Evolutionary conservation across 2,329 filamentous ascomycete genomes (phyloP).

Genomic region (Exutisphaerella laricina): DNA sequence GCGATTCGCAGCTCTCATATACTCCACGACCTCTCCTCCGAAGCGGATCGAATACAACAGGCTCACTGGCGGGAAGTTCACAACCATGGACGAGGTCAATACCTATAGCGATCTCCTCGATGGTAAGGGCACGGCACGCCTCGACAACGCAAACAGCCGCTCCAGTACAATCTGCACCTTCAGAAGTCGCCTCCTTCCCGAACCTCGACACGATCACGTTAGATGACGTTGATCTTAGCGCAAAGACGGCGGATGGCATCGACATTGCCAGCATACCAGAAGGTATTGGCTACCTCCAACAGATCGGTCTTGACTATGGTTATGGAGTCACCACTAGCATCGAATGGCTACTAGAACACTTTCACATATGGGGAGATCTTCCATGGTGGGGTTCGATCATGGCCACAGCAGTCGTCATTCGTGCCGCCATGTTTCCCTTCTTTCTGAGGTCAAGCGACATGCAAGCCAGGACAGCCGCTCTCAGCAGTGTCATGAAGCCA

Average conservation of each 20-base stretch:
- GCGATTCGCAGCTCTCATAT: conserved; percentile 26
- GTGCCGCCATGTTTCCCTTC: conserved; percentile 60
- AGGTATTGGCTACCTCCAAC: conserved; percentile 73
- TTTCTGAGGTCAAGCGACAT: conserved; percentile 58
- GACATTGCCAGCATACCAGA: conserved; percentile 52
- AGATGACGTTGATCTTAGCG: conserved; percentile 41
- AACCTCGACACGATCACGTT: conserved; percentile 33
- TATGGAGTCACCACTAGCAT: conserved; percentile 69
- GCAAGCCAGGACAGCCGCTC: conserved; percentile 55
- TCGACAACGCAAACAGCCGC: conserved; percentile 25
- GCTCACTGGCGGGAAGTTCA: conserved; percentile 7
- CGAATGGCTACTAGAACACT: conserved; percentile 72
- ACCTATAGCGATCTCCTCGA: conserved; percentile 14
- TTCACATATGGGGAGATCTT: conserved; percentile 68
- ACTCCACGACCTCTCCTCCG: conserved; percentile 15
- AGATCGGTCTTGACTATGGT: conserved; percentile 81
- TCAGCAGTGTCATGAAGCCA: conserved; percentile 55
- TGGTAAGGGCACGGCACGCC: conserved; percentile 23
- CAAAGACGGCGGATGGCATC: conserved; percentile 5
- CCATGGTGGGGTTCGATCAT: conserved; percentile 80
- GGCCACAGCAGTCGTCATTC: conserved; percentile 58
- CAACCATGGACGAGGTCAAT: conserved; percentile 14
- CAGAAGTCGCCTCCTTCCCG: conserved; percentile 21
- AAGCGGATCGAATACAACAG: conserved; percentile 8
- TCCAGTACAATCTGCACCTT: conserved; percentile 26